A percentile compares a stretch with the other conserved stretches of the same genome.
These are phyloP conservation scores for Colletotrichum sp. DNA, from an alignment of 2,329 filamentous ascomycete genomes.

Conservation along the genomic window DNA sequence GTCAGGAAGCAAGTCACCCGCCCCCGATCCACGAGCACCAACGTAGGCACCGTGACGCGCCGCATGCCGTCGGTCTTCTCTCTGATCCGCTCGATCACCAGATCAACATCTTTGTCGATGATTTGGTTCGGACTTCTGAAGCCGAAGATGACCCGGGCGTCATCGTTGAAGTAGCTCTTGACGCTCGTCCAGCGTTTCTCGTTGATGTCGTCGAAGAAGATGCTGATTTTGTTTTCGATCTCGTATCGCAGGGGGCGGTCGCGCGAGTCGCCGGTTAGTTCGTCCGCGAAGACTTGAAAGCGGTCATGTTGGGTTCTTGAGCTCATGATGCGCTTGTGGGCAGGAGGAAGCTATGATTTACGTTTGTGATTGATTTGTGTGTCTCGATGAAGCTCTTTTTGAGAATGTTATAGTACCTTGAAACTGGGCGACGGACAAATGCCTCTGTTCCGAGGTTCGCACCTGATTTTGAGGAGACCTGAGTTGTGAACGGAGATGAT, in stretches of 20 bases:
- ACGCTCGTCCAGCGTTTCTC: background rate
- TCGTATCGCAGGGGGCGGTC: background rate
- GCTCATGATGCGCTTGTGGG: background rate
- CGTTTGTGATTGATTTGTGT: background rate
- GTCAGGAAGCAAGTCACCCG: background rate
- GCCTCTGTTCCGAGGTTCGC: background rate
- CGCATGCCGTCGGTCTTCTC: background rate
- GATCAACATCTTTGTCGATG: background rate
- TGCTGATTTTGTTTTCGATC: background rate
- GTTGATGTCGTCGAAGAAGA: background rate
- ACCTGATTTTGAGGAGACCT: background rate
- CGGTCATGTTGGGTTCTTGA: background rate
- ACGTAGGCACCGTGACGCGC: background rate
- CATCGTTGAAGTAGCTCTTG: background rate
- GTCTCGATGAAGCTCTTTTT: rapidly evolving
- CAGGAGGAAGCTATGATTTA: rapidly evolving
- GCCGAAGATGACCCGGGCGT: background rate
- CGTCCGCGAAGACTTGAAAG: background rate
- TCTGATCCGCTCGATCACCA: background rate
- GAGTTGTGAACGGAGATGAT: background rate
- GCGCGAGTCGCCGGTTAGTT: background rate
- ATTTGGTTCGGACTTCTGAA: background rate
- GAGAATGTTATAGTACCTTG: rapidly evolving
- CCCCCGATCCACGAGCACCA: background rate
- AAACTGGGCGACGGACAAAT: background rate